These are phyloP conservation scores for Wickerhamiella brachini DNA, from an alignment of 805 yeast species.

Conservation along the genomic window DNA sequence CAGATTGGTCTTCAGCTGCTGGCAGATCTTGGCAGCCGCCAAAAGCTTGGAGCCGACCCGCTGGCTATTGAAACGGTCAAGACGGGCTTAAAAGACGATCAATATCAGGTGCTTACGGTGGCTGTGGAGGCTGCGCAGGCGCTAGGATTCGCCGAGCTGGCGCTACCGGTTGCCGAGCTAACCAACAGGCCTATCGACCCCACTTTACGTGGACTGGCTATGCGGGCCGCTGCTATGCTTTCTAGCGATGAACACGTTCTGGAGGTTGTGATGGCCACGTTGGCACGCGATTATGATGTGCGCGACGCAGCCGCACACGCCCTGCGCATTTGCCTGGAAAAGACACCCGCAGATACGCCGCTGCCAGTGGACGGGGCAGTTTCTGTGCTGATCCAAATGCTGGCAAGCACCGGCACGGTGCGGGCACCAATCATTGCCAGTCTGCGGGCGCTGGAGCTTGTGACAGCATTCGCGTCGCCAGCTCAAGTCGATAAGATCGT, in stretches of 20 bases:
- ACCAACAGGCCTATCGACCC: neutral
- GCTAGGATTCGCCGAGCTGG: conserved; percentile 5
- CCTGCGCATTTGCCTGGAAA: neutral
- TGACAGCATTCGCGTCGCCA: too few relatives aligned
- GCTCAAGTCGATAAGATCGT: neutral
- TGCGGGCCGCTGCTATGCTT: neutral
- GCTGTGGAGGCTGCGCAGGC: conserved; percentile 25
- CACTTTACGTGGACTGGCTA: neutral
- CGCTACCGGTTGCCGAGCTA: neutral
- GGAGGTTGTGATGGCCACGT: neutral
- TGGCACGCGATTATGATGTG: neutral
- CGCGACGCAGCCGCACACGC: neutral
- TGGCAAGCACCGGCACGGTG: neutral
- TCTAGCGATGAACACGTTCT: neutral
- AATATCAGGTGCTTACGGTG: conserved; percentile 25
- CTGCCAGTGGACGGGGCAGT: neutral
- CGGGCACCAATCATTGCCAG: neutral
- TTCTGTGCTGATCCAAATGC: neutral
- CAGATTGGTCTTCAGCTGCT: neutral
- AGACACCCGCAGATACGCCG: neutral
- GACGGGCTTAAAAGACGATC: conserved; percentile 24
- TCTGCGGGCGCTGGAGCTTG: neutral
- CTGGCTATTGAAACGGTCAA: neutral
- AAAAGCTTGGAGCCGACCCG: neutral
- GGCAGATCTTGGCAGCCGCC: neutral